These are phyloP conservation scores for Capsella rubella DNA, from an alignment of 441 rosid genomes.

Conservation along the genomic window DNA sequence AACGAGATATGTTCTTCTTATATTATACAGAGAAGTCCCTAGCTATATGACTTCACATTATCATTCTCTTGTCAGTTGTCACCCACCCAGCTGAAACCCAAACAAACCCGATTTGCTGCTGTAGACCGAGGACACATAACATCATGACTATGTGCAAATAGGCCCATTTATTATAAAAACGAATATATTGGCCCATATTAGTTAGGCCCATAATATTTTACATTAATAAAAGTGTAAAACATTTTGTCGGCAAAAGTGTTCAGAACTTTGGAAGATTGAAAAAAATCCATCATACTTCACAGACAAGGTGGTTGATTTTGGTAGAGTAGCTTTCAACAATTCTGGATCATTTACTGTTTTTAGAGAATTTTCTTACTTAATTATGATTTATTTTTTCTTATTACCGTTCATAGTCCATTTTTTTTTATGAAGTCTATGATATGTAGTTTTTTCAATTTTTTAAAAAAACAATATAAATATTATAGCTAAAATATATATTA, in stretches of 20 bases:
- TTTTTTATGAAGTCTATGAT: neutral
- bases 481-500: neutral
- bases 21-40: neutral
- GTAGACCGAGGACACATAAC: neutral
- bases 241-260: neutral
- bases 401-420: neutral
- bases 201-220: constrained; percentile 1
- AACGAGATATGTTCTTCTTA: neutral
- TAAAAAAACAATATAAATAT: no score
- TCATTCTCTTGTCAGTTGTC: neutral
- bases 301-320: constrained; percentile 17
- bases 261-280: neutral
- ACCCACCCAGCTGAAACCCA: neutral
- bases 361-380: neutral
- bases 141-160: neutral
- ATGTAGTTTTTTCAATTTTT: neutral
- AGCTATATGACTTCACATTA: no score
- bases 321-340: neutral
- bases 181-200: constrained; percentile 5
- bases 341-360: neutral
- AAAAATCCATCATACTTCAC: constrained; percentile 2
- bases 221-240: neutral
- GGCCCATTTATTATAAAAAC: neutral
- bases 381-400: neutral
- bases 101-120: neutral